phyloP scores from a whole-genome alignment of 352 stramenopile species.

The Thraustochytrium sp. region DNA sequence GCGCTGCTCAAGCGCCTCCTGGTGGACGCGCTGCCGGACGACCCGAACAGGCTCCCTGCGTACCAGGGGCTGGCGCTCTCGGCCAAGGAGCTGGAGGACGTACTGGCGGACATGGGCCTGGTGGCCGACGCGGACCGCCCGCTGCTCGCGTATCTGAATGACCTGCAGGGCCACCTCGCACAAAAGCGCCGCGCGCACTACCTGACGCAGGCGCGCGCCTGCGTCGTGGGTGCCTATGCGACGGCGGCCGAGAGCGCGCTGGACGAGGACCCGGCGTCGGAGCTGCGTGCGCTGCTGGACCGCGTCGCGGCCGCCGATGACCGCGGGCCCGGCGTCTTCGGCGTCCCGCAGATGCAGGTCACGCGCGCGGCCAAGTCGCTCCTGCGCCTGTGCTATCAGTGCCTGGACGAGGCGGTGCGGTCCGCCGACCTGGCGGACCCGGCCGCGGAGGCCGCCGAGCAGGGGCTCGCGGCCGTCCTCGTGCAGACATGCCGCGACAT shows the following conservation, averaged over 20 bases:
- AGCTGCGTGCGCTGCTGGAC: neutral
- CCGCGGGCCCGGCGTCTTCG: neutral
- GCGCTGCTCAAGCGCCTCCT: neutral
- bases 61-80: neutral
- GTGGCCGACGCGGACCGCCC: neutral
- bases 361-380: neutral
- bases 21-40: slow-evolving; percentile 1
- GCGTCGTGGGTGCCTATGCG: neutral
- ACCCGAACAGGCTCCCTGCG: neutral
- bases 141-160: neutral
- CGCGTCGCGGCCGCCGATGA: neutral
- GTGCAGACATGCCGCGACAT: slow-evolving; percentile 9
- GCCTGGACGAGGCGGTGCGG: slow-evolving; percentile 4
- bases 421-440: neutral
- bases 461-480: neutral
- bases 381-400: neutral
- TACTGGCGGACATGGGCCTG: neutral
- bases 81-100: neutral
- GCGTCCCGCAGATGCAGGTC: neutral
- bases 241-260: neutral
- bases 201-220: neutral
- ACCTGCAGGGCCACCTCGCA: neutral
- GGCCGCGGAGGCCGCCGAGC: neutral
- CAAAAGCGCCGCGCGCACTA: slow-evolving; percentile 4
- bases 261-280: neutral